Conservation (phyloP, 768 basidiomycete genomes). For the Mycena maculata region DNA sequence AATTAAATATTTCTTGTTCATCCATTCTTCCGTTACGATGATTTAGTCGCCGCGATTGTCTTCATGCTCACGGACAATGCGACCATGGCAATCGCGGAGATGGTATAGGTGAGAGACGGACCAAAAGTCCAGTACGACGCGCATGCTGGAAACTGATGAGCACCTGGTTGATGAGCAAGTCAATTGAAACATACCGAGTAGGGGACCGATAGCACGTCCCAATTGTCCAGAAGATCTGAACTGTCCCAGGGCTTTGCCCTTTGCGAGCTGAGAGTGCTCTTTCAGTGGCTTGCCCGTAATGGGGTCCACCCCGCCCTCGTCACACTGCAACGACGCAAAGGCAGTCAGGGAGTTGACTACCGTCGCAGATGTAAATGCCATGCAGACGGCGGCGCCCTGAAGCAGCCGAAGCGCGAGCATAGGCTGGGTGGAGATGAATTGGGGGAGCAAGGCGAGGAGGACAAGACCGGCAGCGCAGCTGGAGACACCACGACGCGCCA, state of each 20-base stretch:
- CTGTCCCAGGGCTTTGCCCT: slow-evolving; percentile 85
- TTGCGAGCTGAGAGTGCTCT: slow-evolving; percentile 77
- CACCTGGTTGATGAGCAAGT: slow-evolving; percentile 25
- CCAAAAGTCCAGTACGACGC: slow-evolving; percentile 91
- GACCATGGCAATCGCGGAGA: slow-evolving; percentile 74
- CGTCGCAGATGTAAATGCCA: slow-evolving; percentile 95
- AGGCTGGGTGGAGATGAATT: slow-evolving; percentile 55
- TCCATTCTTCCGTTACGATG: slow-evolving; percentile 18
- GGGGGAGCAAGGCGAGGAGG: slow-evolving; percentile 79
- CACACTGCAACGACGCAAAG: slow-evolving; percentile 90
- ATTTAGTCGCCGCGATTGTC: slow-evolving; percentile 48
- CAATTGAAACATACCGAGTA: slow-evolving; percentile 71
- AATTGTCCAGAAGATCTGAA: slow-evolving; percentile 96
- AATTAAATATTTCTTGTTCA: slow-evolving; percentile 29
- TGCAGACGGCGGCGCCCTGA: slow-evolving; percentile 79
- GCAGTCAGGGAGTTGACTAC: slow-evolving; percentile 95
- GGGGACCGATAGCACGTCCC: slow-evolving; percentile 91
- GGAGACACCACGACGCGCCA: slow-evolving; percentile 85
- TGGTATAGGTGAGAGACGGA: slow-evolving; percentile 78
- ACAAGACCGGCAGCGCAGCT: slow-evolving; percentile 78
- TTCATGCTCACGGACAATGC: slow-evolving; percentile 69
- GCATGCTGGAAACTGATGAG: slow-evolving; percentile 65
- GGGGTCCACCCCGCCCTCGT: slow-evolving; percentile 70
- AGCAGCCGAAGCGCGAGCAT: slow-evolving; percentile 63
- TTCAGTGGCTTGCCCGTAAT: slow-evolving; percentile 65